phyloP scores from a whole-genome alignment of 2,329 filamentous ascomycete species.

The Ramichloridium luteum region DNA sequence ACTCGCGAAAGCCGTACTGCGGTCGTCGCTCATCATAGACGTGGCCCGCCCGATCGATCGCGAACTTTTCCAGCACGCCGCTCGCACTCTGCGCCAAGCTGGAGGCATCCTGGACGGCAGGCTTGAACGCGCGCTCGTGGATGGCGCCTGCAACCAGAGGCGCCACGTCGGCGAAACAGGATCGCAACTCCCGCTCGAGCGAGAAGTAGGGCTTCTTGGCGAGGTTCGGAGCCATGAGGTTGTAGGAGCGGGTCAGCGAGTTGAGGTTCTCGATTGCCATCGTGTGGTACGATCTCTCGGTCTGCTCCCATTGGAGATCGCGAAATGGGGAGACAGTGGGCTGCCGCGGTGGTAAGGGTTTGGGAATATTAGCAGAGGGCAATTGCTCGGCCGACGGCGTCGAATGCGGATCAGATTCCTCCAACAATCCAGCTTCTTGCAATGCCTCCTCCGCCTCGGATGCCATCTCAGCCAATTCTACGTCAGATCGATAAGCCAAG shows the following conservation, averaged over 20 bases:
- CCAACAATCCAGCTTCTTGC: conserved; percentile 17
- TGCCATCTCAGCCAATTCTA: conserved; percentile 17
- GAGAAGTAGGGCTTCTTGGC: conserved; percentile 88
- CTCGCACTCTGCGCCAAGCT: conserved; percentile 33
- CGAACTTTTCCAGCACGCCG: conserved; percentile 52
- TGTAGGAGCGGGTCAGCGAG: conserved; percentile 70
- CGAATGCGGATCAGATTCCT: conserved; percentile 5
- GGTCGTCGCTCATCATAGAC: conserved; percentile 64
- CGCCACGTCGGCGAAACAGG: conserved; percentile 78
- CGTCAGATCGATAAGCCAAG: not conserved
- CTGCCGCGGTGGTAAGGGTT: conserved; percentile 12
- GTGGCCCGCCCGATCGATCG: conserved; percentile 39
- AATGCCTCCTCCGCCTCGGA: conserved; percentile 27
- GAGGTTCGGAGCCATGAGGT: conserved; percentile 82
- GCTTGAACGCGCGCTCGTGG: conserved; percentile 49
- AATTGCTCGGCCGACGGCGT: conserved; percentile 8
- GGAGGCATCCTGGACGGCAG: conserved; percentile 28
- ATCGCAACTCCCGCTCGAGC: conserved; percentile 66
- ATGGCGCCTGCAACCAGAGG: conserved; percentile 63
- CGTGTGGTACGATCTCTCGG: conserved; percentile 62
- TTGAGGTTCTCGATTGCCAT: conserved; percentile 71
- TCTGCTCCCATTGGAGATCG: conserved; percentile 61
- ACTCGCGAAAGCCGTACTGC: conserved; percentile 76
- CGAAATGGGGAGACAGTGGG: conserved; percentile 47
- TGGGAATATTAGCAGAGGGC: conserved; percentile 8